Percentiles rank a stretch among this genome's conserved stretches.
Conservation (phyloP, 495 filamentous ascomycete genomes). For the Penicillium cosmopolitanum region DNA sequence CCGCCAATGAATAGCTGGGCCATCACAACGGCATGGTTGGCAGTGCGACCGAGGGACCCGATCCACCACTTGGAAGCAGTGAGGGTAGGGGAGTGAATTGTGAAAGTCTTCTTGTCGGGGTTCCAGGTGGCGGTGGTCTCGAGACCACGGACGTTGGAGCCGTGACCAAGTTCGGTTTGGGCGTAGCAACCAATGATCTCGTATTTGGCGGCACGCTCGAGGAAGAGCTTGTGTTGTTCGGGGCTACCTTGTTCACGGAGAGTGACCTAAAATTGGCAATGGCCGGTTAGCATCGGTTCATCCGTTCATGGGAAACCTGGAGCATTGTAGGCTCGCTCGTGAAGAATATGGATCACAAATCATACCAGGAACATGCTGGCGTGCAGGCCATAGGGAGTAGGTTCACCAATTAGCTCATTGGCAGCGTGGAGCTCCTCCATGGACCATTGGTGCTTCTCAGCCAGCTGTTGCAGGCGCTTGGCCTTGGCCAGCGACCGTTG, state of each 20-base stretch:
- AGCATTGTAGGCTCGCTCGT: too few relatives aligned
- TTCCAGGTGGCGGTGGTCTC: slow-evolving; percentile 77
- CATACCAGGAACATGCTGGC: slow-evolving; percentile 66
- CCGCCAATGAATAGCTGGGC: slow-evolving; percentile 67
- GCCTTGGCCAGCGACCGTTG: slow-evolving; percentile 62
- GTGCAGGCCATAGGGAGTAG: slow-evolving; percentile 70
- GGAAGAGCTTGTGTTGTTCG: slow-evolving; percentile 70
- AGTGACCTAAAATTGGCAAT: slow-evolving; percentile 51
- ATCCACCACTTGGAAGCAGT: slow-evolving; percentile 83
- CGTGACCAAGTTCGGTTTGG: slow-evolving; percentile 76
- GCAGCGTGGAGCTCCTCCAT: slow-evolving; percentile 62
- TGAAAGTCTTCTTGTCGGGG: slow-evolving; percentile 67
- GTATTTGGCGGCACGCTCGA: slow-evolving; percentile 64
- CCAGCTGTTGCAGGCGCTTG: slow-evolving; percentile 67
- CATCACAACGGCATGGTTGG: slow-evolving; percentile 77
- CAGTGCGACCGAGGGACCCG: slow-evolving; percentile 69
- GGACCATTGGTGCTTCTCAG: slow-evolving; percentile 64
- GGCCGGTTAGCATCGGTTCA: slow-evolving; percentile 8
- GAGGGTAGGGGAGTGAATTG: slow-evolving; percentile 66
- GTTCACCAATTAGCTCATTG: slow-evolving; percentile 64
- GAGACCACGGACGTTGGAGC: slow-evolving; percentile 72
- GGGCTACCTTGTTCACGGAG: slow-evolving; percentile 68
- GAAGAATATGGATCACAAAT: not conserved
- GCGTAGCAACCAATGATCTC: slow-evolving; percentile 76
- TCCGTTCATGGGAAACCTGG: not conserved